A percentile compares a stretch with the other conserved stretches of the same genome.
These are phyloP conservation scores for Starmerella floris DNA, from an alignment of 805 yeast species.

Conservation along the genomic window DNA sequence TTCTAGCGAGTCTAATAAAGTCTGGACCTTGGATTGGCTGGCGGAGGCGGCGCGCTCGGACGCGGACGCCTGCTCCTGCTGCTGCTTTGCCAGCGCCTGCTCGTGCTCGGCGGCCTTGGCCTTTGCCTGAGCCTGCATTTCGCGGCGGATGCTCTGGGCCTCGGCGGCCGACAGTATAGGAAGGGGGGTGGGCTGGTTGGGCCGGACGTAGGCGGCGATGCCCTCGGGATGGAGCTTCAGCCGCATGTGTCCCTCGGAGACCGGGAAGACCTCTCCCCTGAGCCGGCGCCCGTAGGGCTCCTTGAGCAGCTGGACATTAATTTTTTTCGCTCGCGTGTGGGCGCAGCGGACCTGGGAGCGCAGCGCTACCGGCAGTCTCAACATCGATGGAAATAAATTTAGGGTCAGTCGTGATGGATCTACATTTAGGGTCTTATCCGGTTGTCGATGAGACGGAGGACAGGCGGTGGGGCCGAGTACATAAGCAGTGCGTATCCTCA, in stretches of 20 bases:
- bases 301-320: conserved; percentile 61
- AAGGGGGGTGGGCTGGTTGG: conserved; percentile 23
- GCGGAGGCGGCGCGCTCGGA: background rate
- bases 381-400: background rate
- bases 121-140: conserved; percentile 5
- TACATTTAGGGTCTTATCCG: too few species aligned
- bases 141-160: conserved; percentile 9
- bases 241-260: conserved; percentile 71
- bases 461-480: too few species aligned
- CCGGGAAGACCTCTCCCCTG: conserved; percentile 60
- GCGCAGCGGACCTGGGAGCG: conserved; percentile 8
- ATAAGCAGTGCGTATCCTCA: too few species aligned
- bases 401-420: too few species aligned
- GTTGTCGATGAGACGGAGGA: too few species aligned
- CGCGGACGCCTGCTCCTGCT: background rate
- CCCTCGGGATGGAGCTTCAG: conserved; percentile 56
- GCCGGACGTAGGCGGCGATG: conserved; percentile 57
- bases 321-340: conserved; percentile 24
- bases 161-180: conserved; percentile 16
- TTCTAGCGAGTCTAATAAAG: conserved; percentile 17
- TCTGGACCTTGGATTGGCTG: conserved; percentile 7
- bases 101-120: background rate
- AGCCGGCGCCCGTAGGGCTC: conserved; percentile 53
- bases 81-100: conserved; percentile 2
- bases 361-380: background rate